Conservation (phyloP, 2,329 filamentous ascomycete genomes). For the Septoria linicola region DNA sequence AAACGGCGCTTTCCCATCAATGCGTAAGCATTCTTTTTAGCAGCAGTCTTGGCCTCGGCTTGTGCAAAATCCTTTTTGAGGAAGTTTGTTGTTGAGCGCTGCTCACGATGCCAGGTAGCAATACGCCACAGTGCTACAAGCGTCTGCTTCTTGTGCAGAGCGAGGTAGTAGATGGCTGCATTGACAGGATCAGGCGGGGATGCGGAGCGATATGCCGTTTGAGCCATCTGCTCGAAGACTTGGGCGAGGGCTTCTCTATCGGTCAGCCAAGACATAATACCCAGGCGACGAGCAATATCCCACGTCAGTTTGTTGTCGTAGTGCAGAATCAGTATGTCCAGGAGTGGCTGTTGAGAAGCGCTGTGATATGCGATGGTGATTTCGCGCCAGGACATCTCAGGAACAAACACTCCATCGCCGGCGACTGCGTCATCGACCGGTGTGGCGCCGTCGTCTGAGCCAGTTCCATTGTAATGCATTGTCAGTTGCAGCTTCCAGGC, state of each 20-base stretch:
- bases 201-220: slow-evolving; percentile 87
- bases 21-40: slow-evolving; percentile 94
- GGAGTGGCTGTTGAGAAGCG: slow-evolving; percentile 80
- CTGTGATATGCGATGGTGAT: slow-evolving; percentile 73
- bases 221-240: slow-evolving; percentile 86
- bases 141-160: slow-evolving; percentile 81
- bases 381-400: slow-evolving; percentile 64
- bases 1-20: slow-evolving; percentile 87
- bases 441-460: slow-evolving; percentile 29
- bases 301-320: slow-evolving; percentile 78
- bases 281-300: slow-evolving; percentile 80
- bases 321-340: slow-evolving; percentile 67
- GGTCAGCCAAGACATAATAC: slow-evolving; percentile 92
- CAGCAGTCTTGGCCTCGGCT: slow-evolving; percentile 80
- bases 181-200: slow-evolving; percentile 87
- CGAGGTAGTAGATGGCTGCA: slow-evolving; percentile 88
- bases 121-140: slow-evolving; percentile 93
- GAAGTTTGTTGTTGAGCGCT: slow-evolving; percentile 73
- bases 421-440: slow-evolving; percentile 18
- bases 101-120: slow-evolving; percentile 85
- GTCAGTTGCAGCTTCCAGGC: slow-evolving; percentile 34
- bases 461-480: slow-evolving; percentile 4
- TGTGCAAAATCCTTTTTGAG: slow-evolving; percentile 90
- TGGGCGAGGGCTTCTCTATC: slow-evolving; percentile 72
- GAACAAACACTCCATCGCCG: slow-evolving; percentile 19